These are phyloP conservation scores for Alternaria panax DNA, from an alignment of 2,329 filamentous ascomycete genomes.

Conservation along the genomic window DNA sequence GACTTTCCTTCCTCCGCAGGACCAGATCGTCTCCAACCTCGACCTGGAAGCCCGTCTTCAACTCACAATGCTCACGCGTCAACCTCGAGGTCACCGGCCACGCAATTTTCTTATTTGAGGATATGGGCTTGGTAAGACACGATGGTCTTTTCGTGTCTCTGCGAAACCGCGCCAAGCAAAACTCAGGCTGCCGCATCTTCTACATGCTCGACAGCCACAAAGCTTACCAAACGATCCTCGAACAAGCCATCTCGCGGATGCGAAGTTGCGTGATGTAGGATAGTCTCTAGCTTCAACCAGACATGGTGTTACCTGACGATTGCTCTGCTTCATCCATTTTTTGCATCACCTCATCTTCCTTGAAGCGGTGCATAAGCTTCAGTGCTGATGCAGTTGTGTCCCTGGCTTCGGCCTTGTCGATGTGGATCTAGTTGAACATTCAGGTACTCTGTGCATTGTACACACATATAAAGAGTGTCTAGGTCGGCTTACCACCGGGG, in stretches of 20 bases:
- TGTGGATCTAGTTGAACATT: constrained; percentile 59
- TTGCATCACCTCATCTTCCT: constrained; percentile 67
- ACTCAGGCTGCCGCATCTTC: background rate
- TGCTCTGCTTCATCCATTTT: constrained; percentile 68
- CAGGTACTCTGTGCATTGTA: constrained; percentile 27
- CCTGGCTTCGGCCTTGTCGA: constrained; percentile 63
- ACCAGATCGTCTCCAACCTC: background rate
- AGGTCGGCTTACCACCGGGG: constrained; percentile 69
- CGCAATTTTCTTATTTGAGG: background rate
- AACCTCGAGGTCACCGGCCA: background rate
- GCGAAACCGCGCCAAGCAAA: background rate
- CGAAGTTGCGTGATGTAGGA: background rate
- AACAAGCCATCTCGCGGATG: background rate
- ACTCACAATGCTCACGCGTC: background rate
- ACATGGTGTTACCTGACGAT: background rate
- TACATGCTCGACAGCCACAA: background rate
- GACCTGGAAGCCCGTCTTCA: background rate
- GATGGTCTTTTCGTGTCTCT: background rate
- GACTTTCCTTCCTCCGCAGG: background rate
- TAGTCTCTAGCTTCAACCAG: too few species aligned
- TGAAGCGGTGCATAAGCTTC: constrained; percentile 83
- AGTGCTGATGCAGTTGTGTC: constrained; percentile 64
- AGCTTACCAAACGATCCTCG: background rate
- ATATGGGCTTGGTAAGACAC: background rate
- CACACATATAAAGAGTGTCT: background rate